Percentiles rank a stretch among this genome's conserved stretches.
Conservation (phyloP, 2,329 filamentous ascomycete genomes). For the Cercospora sesami region DNA sequence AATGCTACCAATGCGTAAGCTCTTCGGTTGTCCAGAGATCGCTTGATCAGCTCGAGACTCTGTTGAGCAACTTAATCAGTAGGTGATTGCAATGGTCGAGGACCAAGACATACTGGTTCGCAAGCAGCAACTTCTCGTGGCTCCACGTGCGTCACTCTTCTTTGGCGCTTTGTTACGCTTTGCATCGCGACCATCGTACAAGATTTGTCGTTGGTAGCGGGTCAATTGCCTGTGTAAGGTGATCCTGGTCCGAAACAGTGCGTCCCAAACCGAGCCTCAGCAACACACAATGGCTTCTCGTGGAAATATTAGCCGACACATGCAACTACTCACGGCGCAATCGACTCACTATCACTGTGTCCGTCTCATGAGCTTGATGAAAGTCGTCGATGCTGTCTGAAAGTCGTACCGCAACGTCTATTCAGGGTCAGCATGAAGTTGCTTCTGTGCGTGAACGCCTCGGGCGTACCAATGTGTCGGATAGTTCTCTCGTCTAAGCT, state of each 20-base stretch:
- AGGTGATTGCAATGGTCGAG: not conserved
- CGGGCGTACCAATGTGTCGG: conserved; percentile 14
- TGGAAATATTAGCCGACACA: not conserved
- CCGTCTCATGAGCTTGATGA: not conserved
- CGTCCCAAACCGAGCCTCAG: not conserved
- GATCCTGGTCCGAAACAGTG: not conserved
- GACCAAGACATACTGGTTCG: not conserved
- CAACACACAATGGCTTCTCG: not conserved
- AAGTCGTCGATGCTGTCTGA: not conserved
- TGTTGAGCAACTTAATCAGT: not conserved
- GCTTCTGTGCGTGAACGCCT: conserved; percentile 15
- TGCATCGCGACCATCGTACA: not conserved
- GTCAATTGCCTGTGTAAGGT: not conserved
- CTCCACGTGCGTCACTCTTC: not conserved
- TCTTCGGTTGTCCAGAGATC: conserved; percentile 5
- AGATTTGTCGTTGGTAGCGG: not conserved
- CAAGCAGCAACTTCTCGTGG: not conserved
- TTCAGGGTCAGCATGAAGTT: conserved; percentile 3
- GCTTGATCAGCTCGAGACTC: conserved; percentile 12
- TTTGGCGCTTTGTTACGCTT: not conserved
- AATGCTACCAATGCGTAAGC: conserved; percentile 21
- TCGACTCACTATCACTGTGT: not conserved
- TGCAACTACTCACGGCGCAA: not conserved
- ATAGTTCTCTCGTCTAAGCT: not conserved
- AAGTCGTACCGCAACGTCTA: not conserved